A percentile compares a stretch with the other conserved stretches of the same genome.
These are phyloP conservation scores for Jimgerdemannia flammicorona DNA, from an alignment of 192 early-diverging fungal species.

Conservation along the genomic window DNA sequence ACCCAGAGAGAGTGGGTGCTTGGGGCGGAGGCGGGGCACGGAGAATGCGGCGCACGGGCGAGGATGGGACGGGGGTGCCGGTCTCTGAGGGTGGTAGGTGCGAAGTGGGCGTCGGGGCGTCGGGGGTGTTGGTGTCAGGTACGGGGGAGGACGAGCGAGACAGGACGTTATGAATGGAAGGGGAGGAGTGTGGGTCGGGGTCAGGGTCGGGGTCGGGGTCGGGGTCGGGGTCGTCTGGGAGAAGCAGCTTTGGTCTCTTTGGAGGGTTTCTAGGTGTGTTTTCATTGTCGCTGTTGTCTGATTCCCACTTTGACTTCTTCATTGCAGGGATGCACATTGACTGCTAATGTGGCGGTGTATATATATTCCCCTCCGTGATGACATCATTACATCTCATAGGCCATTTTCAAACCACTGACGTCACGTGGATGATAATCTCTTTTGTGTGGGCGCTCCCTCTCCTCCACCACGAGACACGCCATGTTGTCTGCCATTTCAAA, in stretches of 20 bases:
- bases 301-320: neutral
- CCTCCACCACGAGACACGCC: too few relatives aligned
- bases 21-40: slow-evolving; percentile 6
- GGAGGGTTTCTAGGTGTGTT: neutral
- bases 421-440: neutral
- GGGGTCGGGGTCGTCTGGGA: neutral
- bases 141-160: neutral
- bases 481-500: neutral
- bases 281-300: neutral
- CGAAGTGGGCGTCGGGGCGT: neutral
- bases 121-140: neutral
- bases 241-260: neutral
- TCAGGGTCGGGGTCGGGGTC: neutral
- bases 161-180: neutral
- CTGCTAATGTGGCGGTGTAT: too few relatives aligned
- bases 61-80: neutral
- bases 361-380: neutral
- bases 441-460: neutral
- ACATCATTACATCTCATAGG: too few relatives aligned
- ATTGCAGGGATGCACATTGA: neutral
- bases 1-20: slow-evolving; percentile 49
- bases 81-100: neutral
- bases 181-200: neutral
- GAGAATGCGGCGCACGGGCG: neutral
- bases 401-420: too few relatives aligned